Conservation (phyloP, 2,329 filamentous ascomycete genomes). For the Colletotrichum lentis region DNA sequence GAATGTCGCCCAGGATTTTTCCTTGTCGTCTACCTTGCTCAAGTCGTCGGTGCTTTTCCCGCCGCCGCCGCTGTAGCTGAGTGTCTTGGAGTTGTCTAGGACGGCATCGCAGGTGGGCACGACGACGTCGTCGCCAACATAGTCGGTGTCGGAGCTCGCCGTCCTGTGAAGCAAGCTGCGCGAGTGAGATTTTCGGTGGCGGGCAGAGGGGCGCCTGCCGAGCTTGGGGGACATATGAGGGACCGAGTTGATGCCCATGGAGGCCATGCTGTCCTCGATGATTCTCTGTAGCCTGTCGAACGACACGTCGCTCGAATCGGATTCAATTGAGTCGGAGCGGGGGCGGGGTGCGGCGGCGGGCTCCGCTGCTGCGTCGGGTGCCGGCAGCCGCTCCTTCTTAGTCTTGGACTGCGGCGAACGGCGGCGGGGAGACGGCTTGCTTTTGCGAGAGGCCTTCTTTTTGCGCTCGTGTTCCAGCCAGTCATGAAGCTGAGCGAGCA, state of each 20-base stretch:
- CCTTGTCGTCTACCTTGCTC: slow-evolving; percentile 65
- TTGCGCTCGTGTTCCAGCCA: slow-evolving; percentile 85
- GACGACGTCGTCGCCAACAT: slow-evolving; percentile 79
- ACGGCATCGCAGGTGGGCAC: slow-evolving; percentile 85
- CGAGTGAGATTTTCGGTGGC: slow-evolving; percentile 50
- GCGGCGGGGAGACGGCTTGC: slow-evolving; percentile 52
- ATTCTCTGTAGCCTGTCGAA: slow-evolving; percentile 85
- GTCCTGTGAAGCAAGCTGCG: slow-evolving; percentile 54
- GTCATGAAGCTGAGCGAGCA: slow-evolving; percentile 78
- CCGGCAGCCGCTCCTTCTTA: slow-evolving; percentile 24
- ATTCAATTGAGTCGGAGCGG: slow-evolving; percentile 66
- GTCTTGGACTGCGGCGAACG: slow-evolving; percentile 46
- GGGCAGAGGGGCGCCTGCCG: slow-evolving; percentile 53
- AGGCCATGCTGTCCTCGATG: slow-evolving; percentile 70
- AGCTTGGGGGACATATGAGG: slow-evolving; percentile 55
- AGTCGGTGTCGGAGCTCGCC: slow-evolving; percentile 85
- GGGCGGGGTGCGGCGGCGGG: slow-evolving; percentile 35
- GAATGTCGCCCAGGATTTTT: slow-evolving; percentile 82
- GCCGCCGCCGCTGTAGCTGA: slow-evolving; percentile 72
- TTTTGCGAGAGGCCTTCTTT: slow-evolving; percentile 67
- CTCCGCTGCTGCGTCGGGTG: slow-evolving; percentile 24
- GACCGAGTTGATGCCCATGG: slow-evolving; percentile 58
- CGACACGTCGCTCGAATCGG: slow-evolving; percentile 74
- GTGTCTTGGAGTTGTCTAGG: slow-evolving; percentile 89
- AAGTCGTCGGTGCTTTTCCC: slow-evolving; percentile 52